A percentile compares a stretch with the other conserved stretches of the same genome.
Evolutionary conservation across 2,329 filamentous ascomycete genomes (phyloP).

Genomic region (Polytolypa hystricis): DNA sequence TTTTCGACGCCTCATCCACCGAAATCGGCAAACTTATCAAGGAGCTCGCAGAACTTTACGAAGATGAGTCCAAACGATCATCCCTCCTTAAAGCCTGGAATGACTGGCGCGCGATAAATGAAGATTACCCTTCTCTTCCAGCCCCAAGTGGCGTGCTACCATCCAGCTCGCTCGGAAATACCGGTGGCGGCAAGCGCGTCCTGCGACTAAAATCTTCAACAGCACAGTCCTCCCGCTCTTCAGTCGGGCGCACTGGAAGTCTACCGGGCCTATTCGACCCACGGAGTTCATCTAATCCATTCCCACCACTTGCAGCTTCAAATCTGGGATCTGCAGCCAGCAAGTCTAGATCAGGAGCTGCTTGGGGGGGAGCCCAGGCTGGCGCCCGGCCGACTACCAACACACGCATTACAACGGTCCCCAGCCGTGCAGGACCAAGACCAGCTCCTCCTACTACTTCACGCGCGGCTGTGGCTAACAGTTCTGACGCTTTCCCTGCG

Average conservation of each 20-base stretch:
- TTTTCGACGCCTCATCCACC: conserved; percentile 71
- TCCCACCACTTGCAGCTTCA: too few relatives aligned
- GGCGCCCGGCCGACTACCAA: conserved; percentile 15
- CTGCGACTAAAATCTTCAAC: conserved; percentile 60
- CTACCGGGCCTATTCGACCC: conserved; percentile 28
- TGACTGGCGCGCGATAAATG: conserved; percentile 90
- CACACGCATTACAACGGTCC: conserved; percentile 14
- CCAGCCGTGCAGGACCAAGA: conserved; percentile 19
- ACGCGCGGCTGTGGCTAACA: conserved; percentile 16
- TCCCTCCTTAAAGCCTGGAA: conserved; percentile 75
- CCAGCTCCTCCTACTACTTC: conserved; percentile 10
- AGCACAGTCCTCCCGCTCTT: conserved; percentile 53
- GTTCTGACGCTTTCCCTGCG: conserved; percentile 63
- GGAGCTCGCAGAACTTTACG: conserved; percentile 86
- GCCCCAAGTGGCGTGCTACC: conserved; percentile 59
- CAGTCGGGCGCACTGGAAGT: conserved; percentile 48
- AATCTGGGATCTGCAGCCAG: conserved; percentile 21
- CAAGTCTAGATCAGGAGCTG: conserved; percentile 15
- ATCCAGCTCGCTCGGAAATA: conserved; percentile 41
- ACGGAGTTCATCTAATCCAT: conserved; percentile 26
- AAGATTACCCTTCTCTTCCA: conserved; percentile 85
- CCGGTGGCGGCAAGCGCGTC: conserved; percentile 51
- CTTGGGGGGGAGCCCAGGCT: conserved; percentile 18
- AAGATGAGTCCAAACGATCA: conserved; percentile 64
- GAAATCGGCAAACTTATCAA: conserved; percentile 82